Percentiles rank a stretch among this genome's conserved stretches.
These are phyloP conservation scores for Fusarium solani-melongenae DNA, from an alignment of 2,329 filamentous ascomycete genomes.

Conservation along the genomic window DNA sequence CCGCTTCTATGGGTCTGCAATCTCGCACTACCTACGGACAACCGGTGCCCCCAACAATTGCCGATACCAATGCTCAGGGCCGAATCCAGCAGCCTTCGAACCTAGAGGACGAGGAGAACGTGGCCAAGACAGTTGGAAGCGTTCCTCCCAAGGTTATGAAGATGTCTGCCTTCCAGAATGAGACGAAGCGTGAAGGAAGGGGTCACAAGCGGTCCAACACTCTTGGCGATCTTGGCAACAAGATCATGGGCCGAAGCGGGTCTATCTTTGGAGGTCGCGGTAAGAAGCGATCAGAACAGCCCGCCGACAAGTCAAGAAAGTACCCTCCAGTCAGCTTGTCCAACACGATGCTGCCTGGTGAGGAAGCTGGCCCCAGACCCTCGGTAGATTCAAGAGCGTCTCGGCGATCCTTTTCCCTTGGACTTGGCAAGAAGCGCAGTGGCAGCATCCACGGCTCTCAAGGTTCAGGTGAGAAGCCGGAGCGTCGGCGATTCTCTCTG, in stretches of 20 bases:
- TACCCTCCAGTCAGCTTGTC: conserved; percentile 96
- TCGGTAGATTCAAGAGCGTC: conserved; percentile 77
- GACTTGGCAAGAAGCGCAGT: conserved; percentile 76
- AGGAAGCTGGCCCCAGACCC: conserved; percentile 62
- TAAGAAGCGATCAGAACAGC: conserved; percentile 62
- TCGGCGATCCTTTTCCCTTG: conserved; percentile 77
- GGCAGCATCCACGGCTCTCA: conserved; percentile 72
- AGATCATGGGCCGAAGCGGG: conserved; percentile 84
- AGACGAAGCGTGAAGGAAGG: conserved; percentile 60
- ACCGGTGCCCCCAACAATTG: conserved; percentile 86
- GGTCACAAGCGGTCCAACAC: conserved; percentile 79
- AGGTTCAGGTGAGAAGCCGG: conserved; percentile 65
- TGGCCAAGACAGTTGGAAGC: conserved; percentile 71
- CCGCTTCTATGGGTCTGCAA: conserved; percentile 71
- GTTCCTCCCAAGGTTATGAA: conserved; percentile 69
- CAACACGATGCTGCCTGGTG: conserved; percentile 71
- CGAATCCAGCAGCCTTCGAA: conserved; percentile 81
- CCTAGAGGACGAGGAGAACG: conserved; percentile 72
- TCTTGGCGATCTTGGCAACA: conserved; percentile 84
- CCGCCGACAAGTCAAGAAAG: conserved; percentile 72
- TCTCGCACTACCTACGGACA: conserved; percentile 82
- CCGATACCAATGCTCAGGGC: conserved; percentile 88
- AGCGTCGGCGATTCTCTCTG: conserved; percentile 76
- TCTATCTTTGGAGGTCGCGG: conserved; percentile 78
- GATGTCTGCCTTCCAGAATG: conserved; percentile 67